These are phyloP conservation scores for Narthecium ossifragum DNA, from an alignment of 106 monocot genomes.

Conservation along the genomic window DNA sequence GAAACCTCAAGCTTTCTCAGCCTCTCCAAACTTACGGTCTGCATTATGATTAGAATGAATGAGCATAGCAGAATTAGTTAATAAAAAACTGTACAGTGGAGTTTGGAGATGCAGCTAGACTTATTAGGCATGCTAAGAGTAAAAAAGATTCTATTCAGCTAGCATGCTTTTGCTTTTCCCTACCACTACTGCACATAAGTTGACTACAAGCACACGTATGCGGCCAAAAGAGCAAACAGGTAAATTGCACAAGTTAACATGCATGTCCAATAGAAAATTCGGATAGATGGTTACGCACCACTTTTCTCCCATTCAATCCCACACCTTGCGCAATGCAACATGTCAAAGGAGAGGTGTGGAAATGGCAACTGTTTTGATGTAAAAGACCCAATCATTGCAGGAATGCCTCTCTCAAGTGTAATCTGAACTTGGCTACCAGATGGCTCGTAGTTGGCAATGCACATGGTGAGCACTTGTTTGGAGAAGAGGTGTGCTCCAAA, in stretches of 20 bases:
- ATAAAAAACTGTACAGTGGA: too few species aligned
- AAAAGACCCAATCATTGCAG: slow-evolving; percentile 88
- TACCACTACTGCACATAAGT: too few species aligned
- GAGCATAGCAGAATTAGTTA: too few species aligned
- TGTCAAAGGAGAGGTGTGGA: slow-evolving; percentile 85
- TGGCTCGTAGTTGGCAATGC: slow-evolving; percentile 83
- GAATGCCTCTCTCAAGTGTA: slow-evolving; percentile 92
- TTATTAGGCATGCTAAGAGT: background rate
- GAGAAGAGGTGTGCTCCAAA: slow-evolving; percentile 92
- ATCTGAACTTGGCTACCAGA: slow-evolving; percentile 96
- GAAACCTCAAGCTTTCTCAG: too few species aligned
- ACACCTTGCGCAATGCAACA: slow-evolving; percentile 91
- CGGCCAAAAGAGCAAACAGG: background rate
- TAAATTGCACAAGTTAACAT: background rate
- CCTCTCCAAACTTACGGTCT: too few species aligned
- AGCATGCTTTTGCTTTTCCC: too few species aligned
- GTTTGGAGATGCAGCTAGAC: too few species aligned
- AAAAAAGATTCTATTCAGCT: too few species aligned
- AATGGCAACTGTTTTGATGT: slow-evolving; percentile 72
- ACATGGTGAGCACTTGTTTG: slow-evolving; percentile 72
- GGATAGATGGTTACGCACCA: slow-evolving; percentile 26
- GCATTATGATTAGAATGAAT: too few species aligned
- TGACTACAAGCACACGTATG: too few species aligned
- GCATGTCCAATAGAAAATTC: background rate
- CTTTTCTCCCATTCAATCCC: slow-evolving; percentile 78